These are phyloP conservation scores for Kodamaea kakaduensis DNA, from an alignment of 805 yeast genomes.

Conservation along the genomic window DNA sequence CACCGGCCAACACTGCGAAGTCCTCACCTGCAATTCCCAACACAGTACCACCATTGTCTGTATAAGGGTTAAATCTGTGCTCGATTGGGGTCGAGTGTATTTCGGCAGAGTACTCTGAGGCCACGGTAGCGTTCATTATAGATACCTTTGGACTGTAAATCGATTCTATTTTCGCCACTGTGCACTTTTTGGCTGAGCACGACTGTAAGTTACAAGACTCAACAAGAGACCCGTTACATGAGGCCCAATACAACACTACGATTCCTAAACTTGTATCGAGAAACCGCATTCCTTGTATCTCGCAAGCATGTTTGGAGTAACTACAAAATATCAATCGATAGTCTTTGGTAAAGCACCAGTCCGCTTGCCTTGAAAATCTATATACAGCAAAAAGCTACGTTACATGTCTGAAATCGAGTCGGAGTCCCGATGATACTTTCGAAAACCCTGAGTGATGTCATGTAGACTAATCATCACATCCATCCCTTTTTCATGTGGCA, in stretches of 20 bases:
- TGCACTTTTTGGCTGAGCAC: slow-evolving; percentile 5
- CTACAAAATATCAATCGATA: too few relatives aligned
- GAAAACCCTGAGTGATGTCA: too few relatives aligned
- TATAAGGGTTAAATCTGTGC: slow-evolving; percentile 87
- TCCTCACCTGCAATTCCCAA: slow-evolving; percentile 97
- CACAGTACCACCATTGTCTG: slow-evolving; percentile 96
- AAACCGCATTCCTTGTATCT: too few relatives aligned
- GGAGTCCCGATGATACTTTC: too few relatives aligned
- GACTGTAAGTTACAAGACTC: slow-evolving; percentile 1
- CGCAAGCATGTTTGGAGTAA: too few relatives aligned
- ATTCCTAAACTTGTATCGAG: not conserved
- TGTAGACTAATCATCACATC: too few relatives aligned
- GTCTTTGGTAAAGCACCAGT: too few relatives aligned
- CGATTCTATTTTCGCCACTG: slow-evolving; percentile 9
- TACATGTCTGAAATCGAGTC: too few relatives aligned
- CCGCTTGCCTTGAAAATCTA: too few relatives aligned
- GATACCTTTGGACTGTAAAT: not conserved
- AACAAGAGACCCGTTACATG: not conserved
- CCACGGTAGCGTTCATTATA: slow-evolving; percentile 42
- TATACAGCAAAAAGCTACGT: too few relatives aligned
- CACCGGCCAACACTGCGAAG: slow-evolving; percentile 95
- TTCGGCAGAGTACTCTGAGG: slow-evolving; percentile 62
- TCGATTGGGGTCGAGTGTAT: slow-evolving; percentile 62
- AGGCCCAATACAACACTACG: not conserved
- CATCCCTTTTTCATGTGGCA: too few relatives aligned